phyloP scores from a whole-genome alignment of 441 rosid species.

The Capsella rubella region DNA sequence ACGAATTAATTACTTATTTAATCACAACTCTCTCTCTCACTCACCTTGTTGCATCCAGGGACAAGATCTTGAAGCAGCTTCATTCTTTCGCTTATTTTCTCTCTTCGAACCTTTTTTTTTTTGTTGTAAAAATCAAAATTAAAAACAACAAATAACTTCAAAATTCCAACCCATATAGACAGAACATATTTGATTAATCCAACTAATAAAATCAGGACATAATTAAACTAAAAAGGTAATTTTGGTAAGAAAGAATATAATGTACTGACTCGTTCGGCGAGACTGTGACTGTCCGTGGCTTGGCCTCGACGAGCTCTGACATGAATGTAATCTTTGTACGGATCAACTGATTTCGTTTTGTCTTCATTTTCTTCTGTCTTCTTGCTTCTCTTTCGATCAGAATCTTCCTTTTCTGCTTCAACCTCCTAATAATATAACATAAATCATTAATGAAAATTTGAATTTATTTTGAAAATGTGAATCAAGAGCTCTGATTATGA shows the following conservation, averaged over 20 bases:
- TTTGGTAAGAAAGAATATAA: background rate
- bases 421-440: conserved; percentile 42
- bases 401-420: conserved; percentile 57
- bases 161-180: background rate
- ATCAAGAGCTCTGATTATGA: background rate
- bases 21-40: background rate
- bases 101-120: conserved; percentile 59
- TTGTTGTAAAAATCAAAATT: background rate
- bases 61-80: conserved; percentile 78
- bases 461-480: no score
- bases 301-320: conserved; percentile 81
- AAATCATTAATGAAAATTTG: no score
- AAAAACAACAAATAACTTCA: background rate
- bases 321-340: conserved; percentile 72
- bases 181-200: background rate
- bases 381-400: conserved; percentile 55
- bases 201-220: background rate
- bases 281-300: conserved; percentile 82
- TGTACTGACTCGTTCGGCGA: conserved; percentile 73
- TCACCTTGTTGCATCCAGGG: conserved; percentile 77
- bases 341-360: conserved; percentile 52
- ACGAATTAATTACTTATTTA: conserved; percentile 3
- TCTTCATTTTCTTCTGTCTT: conserved; percentile 47
- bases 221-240: background rate
- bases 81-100: conserved; percentile 79